These are phyloP conservation scores for Vaccinium vitisidaea DNA, from an alignment of 148 eudicot genomes.

Conservation along the genomic window DNA sequence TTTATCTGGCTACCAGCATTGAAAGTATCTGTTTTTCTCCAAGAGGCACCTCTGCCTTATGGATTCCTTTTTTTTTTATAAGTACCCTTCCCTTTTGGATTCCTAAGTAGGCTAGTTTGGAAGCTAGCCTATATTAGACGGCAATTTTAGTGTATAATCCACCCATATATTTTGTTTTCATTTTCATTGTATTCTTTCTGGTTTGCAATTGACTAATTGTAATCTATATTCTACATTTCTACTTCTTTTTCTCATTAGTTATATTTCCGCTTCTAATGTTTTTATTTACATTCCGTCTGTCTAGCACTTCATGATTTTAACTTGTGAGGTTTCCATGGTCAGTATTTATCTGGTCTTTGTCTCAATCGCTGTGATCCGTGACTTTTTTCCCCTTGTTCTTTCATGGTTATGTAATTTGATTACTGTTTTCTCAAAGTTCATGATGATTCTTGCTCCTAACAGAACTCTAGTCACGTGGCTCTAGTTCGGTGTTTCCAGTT, in stretches of 20 bases:
- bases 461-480: slow-evolving; percentile 70
- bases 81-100: slow-evolving; percentile 10
- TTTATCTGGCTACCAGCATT: not conserved
- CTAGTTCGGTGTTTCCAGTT: slow-evolving; percentile 80
- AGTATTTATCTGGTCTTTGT: not conserved
- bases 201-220: slow-evolving; percentile 5
- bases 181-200: not conserved
- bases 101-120: slow-evolving; percentile 5
- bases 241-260: not conserved
- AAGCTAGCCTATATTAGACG: not conserved
- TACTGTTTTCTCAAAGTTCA: slow-evolving; percentile 8
- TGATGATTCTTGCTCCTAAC: slow-evolving; percentile 28
- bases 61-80: not conserved
- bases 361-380: not conserved
- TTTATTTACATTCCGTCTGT: not conserved
- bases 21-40: not conserved
- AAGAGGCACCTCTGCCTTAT: not conserved
- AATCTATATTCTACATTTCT: not conserved
- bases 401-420: not conserved
- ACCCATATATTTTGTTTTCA: not conserved
- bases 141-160: not conserved
- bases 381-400: not conserved
- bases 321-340: too few relatives aligned
- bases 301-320: not conserved
- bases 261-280: not conserved